Conservation (phyloP, 1,284 basidiomycete species). For the Apiotrichum siamense region DNA sequence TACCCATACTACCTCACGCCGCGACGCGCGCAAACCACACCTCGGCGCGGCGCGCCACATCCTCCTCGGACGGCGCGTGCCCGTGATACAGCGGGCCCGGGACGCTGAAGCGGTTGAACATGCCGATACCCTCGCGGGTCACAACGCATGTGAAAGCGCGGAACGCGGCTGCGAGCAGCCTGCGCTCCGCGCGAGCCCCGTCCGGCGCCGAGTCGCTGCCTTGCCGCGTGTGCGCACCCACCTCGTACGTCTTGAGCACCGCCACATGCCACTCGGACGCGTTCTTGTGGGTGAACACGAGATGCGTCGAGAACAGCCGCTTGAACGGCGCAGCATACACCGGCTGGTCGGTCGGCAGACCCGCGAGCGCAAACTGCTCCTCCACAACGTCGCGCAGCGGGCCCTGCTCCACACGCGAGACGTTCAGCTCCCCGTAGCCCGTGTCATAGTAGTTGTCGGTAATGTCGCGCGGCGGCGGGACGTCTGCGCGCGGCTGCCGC, state of each 20-base stretch:
- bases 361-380: background rate
- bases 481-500: background rate
- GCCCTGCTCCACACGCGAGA: background rate
- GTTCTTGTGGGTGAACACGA: slow-evolving; percentile 25
- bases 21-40: slow-evolving; percentile 9
- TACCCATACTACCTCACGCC: too few species aligned
- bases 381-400: background rate
- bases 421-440: slow-evolving; percentile 13
- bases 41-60: background rate
- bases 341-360: background rate
- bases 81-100: background rate
- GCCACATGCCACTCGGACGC: background rate
- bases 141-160: background rate
- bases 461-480: background rate
- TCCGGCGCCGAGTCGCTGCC: background rate
- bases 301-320: slow-evolving; percentile 18
- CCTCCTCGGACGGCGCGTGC: background rate
- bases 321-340: slow-evolving; percentile 11
- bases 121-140: slow-evolving; percentile 8
- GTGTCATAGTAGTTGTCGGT: slow-evolving; percentile 5
- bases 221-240: slow-evolving; percentile 2
- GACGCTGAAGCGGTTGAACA: slow-evolving; percentile 4
- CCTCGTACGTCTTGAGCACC: background rate
- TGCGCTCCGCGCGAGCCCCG: background rate
- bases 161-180: too few species aligned